Conservation (phyloP, 164 flowering plant species). For the Kingdonia uniflora region DNA sequence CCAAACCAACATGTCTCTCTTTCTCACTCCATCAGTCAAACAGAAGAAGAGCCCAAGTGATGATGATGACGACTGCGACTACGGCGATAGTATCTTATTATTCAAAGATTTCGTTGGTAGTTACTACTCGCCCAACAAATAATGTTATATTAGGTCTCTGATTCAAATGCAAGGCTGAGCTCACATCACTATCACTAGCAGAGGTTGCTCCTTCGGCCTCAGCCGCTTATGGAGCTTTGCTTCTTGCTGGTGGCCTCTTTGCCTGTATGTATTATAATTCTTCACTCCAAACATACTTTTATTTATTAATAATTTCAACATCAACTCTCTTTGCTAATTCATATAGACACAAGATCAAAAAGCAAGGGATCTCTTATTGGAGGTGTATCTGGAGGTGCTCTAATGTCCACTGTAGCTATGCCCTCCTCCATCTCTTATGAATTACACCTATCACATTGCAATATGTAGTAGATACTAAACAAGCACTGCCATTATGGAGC, state of each 20-base stretch:
- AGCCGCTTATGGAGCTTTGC: slow-evolving; percentile 34
- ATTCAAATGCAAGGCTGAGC: slow-evolving; percentile 29
- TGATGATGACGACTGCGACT: too few species aligned
- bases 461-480: too few species aligned
- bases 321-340: neutral
- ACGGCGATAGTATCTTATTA: too few species aligned
- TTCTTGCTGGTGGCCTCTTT: slow-evolving; percentile 42
- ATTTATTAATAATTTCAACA: neutral
- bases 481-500: too few species aligned
- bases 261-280: slow-evolving; percentile 24
- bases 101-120: too few species aligned
- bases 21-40: too few species aligned
- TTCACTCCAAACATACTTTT: neutral
- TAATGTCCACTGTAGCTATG: slow-evolving; percentile 27
- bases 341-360: slow-evolving; percentile 22
- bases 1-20: too few species aligned
- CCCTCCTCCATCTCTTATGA: too few species aligned
- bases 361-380: slow-evolving; percentile 44
- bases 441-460: too few species aligned
- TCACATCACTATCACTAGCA: slow-evolving; percentile 2
- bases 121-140: too few species aligned
- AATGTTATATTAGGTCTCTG: too few species aligned
- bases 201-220: slow-evolving; percentile 36
- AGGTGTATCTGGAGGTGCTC: slow-evolving; percentile 33
- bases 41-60: too few species aligned